Percentiles rank a stretch among this genome's conserved stretches.
Evolutionary conservation across 2,329 filamentous ascomycete genomes (phyloP).

Genomic region (Microcyclospora pomicola): DNA sequence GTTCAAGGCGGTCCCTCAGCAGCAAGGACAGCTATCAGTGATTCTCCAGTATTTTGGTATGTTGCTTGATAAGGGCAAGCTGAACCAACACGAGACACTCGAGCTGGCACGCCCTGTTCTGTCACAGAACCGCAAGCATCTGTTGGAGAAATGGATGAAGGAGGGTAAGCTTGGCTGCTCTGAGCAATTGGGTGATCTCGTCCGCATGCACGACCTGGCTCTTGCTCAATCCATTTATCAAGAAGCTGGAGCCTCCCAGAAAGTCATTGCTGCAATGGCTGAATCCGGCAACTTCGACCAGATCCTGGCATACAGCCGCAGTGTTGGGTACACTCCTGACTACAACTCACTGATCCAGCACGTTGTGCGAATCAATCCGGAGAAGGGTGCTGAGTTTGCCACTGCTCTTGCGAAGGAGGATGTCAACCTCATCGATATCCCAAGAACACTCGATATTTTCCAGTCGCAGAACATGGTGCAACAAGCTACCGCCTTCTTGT

Average conservation of each 20-base stretch:
- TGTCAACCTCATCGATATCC: constrained; percentile 75
- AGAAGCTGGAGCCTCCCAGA: constrained; percentile 78
- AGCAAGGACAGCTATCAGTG: constrained; percentile 76
- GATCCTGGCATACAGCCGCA: constrained; percentile 79
- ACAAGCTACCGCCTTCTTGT: constrained; percentile 91
- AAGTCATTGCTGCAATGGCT: constrained; percentile 88
- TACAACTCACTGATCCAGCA: constrained; percentile 86
- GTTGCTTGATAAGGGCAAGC: constrained; percentile 81
- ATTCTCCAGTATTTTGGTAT: constrained; percentile 97
- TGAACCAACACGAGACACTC: constrained; percentile 88
- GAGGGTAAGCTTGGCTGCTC: constrained; percentile 94
- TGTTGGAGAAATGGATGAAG: constrained; percentile 95
- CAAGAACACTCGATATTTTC: constrained; percentile 95
- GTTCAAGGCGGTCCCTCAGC: constrained; percentile 74
- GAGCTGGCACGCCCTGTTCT: constrained; percentile 88
- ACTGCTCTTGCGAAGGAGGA: constrained; percentile 83
- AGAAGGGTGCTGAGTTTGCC: constrained; percentile 91
- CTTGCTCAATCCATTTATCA: constrained; percentile 82
- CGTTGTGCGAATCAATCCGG: constrained; percentile 78
- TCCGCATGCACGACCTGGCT: constrained; percentile 76
- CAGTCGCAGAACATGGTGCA: constrained; percentile 96
- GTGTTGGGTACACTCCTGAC: constrained; percentile 84
- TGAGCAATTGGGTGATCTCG: constrained; percentile 88
- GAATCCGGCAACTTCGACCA: constrained; percentile 95
- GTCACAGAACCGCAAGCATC: constrained; percentile 82